A percentile compares a stretch with the other conserved stretches of the same genome.
Conservation (phyloP, 2,329 filamentous ascomycete species). For the Colletotrichum nymphaeae region DNA sequence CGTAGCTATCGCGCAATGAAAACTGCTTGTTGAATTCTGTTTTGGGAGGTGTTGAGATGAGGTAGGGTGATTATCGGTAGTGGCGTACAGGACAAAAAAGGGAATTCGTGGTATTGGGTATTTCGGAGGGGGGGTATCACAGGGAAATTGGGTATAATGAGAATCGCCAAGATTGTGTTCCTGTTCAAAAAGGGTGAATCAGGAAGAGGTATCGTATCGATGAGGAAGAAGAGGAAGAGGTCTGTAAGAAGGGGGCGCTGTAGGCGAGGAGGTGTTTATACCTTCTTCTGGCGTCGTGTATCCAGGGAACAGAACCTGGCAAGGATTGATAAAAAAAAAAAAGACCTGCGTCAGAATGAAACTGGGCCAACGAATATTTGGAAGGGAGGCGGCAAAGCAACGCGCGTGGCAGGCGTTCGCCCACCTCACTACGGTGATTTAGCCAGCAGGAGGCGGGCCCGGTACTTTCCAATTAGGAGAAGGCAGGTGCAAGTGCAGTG, state of each 20-base stretch:
- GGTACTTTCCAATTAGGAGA: background rate
- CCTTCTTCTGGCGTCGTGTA: background rate
- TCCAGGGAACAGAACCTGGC: background rate
- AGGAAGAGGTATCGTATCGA: slow-evolving; percentile 30
- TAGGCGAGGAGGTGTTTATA: slow-evolving; percentile 31
- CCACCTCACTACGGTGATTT: background rate
- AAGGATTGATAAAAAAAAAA: background rate
- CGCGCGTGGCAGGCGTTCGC: slow-evolving; percentile 10
- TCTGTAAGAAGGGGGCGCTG: background rate
- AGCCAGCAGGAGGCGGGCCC: background rate
- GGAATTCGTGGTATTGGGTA: slow-evolving; percentile 1
- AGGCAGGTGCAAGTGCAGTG: slow-evolving; percentile 7
- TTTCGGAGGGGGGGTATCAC: slow-evolving; percentile 31
- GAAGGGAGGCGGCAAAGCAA: slow-evolving; percentile 12
- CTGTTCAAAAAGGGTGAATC: slow-evolving; percentile 17
- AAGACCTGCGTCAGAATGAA: slow-evolving; percentile 23
- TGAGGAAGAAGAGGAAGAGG: slow-evolving; percentile 3
- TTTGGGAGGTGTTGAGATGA: background rate
- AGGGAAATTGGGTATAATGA: slow-evolving; percentile 31
- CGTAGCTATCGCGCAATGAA: slow-evolving; percentile 1
- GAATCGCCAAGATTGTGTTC: slow-evolving; percentile 28
- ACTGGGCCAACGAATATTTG: slow-evolving; percentile 7
- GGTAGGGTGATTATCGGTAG: slow-evolving; percentile 11
- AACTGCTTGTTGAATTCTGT: background rate
- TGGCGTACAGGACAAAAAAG: slow-evolving; percentile 8